Percentiles rank a stretch among this genome's conserved stretches.
phyloP scores from a whole-genome alignment of 768 basidiomycete genomes.

The Cystobasidium tubakii region DNA sequence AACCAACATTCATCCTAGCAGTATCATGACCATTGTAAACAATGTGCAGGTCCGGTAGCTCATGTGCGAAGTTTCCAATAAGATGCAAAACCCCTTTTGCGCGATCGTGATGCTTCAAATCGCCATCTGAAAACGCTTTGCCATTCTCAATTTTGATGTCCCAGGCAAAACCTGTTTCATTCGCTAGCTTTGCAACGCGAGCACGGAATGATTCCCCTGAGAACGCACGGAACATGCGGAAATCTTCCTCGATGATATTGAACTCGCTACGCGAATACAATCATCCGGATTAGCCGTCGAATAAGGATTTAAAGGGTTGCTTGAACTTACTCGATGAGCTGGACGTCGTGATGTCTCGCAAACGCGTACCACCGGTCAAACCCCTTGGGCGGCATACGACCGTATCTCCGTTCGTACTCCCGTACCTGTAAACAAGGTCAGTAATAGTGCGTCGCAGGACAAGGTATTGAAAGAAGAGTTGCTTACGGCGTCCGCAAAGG shows the following conservation, averaged over 20 bases:
- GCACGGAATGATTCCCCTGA: slow-evolving; percentile 40
- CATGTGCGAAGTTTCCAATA: slow-evolving; percentile 40
- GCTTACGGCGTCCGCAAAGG: slow-evolving; percentile 65
- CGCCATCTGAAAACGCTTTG: slow-evolving; percentile 38
- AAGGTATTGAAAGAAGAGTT: slow-evolving; percentile 49
- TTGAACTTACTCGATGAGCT: slow-evolving; percentile 45
- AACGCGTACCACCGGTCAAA: slow-evolving; percentile 71
- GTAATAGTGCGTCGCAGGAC: slow-evolving; percentile 47
- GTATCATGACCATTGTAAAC: slow-evolving; percentile 46
- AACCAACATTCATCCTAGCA: slow-evolving; percentile 40
- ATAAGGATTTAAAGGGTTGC: too few species aligned
- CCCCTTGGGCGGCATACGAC: slow-evolving; percentile 72
- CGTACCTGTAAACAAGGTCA: slow-evolving; percentile 31
- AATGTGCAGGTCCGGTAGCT: slow-evolving; percentile 44
- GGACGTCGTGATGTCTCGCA: slow-evolving; percentile 33
- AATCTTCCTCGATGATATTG: slow-evolving; percentile 47
- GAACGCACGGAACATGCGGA: slow-evolving; percentile 47
- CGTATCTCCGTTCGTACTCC: slow-evolving; percentile 74
- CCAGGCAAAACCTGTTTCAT: slow-evolving; percentile 41
- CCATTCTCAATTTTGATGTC: slow-evolving; percentile 42
- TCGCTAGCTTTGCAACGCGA: slow-evolving; percentile 39
- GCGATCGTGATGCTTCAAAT: slow-evolving; percentile 44
- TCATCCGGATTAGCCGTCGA: too few species aligned
- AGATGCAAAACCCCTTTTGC: slow-evolving; percentile 42
- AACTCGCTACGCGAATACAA: slow-evolving; percentile 44